Base-by-base conservation (phyloP, 75 land plant genomes). In the Pinus taeda region DNA sequence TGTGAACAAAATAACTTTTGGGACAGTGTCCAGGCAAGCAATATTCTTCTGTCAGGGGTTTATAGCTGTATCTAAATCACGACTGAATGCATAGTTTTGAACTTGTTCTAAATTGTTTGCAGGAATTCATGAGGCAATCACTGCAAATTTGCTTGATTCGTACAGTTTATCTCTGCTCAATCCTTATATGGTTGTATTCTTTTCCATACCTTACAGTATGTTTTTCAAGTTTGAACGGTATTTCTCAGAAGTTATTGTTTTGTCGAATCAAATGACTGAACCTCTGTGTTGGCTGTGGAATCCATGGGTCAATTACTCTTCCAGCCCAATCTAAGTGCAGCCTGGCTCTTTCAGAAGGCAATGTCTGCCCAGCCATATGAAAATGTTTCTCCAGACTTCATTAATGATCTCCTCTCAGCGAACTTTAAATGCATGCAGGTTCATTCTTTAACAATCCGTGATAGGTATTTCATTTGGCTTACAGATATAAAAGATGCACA, bases 321-420 rank as follows among this genome's bases (percentile, higher is more conserved):
- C 61, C 95, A 96, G 99, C 99, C 99, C 22, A 96, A 96, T 78
- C 80, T 96, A 67, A 96, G 99, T 81, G 81, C 91, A 55, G 92
- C 97, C 53, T 96, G 99, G 99, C 77, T 96, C 74, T 92, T 94
- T 78, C 99, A 96, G 82, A 93, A 90, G 77, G 99, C 99, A 74
- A 96, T 96, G 99, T 96, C 99, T 65, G 98, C 86, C 60, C 81
- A 82, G 81, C 64, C 80, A 63, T 77, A 83, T 57, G 70, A 81
- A 6, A 61, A 84, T 78, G 84, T 91, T 77, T 71, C 95, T 45
- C 77, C 93, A 39, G 80, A 84, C 63, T 96, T 96, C 77, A 90
- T 96, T 11, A 94, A 88, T 78, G 90, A 93, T 12, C 95, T 96
- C 76, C 92, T 96, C 61, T 83, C 89, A 75, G 79, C 77, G 22